Evolutionary conservation across 140 eudicot genomes (phyloP).

Genomic region (Cichorium intybus): DNA sequence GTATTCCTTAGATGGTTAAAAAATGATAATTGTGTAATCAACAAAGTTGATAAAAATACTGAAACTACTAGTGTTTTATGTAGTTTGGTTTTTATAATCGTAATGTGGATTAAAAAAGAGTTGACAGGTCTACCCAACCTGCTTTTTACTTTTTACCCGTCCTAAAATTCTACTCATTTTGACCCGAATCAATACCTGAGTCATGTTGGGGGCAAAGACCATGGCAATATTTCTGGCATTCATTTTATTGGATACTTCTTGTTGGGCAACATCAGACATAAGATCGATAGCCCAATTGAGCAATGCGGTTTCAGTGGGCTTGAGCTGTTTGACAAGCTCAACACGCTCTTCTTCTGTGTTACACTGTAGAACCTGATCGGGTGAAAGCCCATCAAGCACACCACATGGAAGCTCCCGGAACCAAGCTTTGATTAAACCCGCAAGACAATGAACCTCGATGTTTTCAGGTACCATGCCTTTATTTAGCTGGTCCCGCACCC

Average conservation of each 20-base stretch:
- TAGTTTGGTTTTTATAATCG: too few relatives aligned
- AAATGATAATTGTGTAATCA: too few relatives aligned
- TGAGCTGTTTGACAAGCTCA: slow-evolving; percentile 74
- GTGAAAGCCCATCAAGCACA: slow-evolving; percentile 94
- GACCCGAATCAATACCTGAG: slow-evolving; percentile 48
- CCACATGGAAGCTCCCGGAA: slow-evolving; percentile 94
- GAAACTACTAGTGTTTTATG: too few relatives aligned
- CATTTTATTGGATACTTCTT: slow-evolving; percentile 87
- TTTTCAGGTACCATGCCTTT: slow-evolving; percentile 83
- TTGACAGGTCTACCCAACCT: too few relatives aligned
- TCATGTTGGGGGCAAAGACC: slow-evolving; percentile 99
- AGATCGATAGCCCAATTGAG: slow-evolving; percentile 97
- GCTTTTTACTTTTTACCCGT: too few relatives aligned
- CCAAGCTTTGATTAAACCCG: slow-evolving; percentile 94
- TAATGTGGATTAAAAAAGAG: too few relatives aligned
- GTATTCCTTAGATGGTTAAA: too few relatives aligned
- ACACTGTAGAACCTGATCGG: slow-evolving; percentile 84
- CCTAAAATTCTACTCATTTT: background rate
- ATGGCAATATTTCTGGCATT: slow-evolving; percentile 95
- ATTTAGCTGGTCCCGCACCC: slow-evolving; percentile 80
- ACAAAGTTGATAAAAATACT: too few relatives aligned
- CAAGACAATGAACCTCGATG: slow-evolving; percentile 93
- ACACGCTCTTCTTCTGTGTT: slow-evolving; percentile 70
- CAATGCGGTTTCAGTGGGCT: slow-evolving; percentile 80
- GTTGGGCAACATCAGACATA: slow-evolving; percentile 97